Evolutionary conservation across 2,329 filamentous ascomycete genomes (phyloP).

Genomic region (Cryphonectria radicalis): DNA sequence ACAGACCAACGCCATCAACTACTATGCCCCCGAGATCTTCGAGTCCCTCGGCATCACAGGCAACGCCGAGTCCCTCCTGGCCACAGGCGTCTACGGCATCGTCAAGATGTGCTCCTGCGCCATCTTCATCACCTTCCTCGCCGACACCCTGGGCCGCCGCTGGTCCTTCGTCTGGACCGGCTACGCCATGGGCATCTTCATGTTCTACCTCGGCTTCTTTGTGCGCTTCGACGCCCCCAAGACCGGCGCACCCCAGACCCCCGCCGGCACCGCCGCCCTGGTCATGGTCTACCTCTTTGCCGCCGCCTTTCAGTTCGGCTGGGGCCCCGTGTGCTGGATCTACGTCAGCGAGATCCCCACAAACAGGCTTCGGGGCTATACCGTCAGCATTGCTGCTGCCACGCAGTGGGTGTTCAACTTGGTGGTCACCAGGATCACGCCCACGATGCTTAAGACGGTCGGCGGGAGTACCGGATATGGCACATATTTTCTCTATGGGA

Average conservation of each 20-base stretch:
- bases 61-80: constrained; percentile 58
- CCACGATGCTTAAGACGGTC: constrained; percentile 58
- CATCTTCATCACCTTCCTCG: constrained; percentile 62
- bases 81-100: constrained; percentile 66
- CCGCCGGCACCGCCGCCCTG: constrained; percentile 56
- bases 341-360: constrained; percentile 67
- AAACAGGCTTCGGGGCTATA: constrained; percentile 60
- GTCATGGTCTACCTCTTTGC: constrained; percentile 69
- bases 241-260: constrained; percentile 44
- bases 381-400: constrained; percentile 64
- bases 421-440: constrained; percentile 63
- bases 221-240: constrained; percentile 51
- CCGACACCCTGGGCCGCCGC: constrained; percentile 63
- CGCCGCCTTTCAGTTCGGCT: constrained; percentile 64
- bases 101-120: constrained; percentile 64
- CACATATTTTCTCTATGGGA: constrained; percentile 67
- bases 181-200: constrained; percentile 41
- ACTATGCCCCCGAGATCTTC: constrained; percentile 42
- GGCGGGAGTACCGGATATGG: constrained; percentile 35
- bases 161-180: constrained; percentile 61
- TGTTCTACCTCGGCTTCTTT: constrained; percentile 67
- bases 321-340: constrained; percentile 68
- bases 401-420: constrained; percentile 70
- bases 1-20: constrained; percentile 39
- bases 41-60: constrained; percentile 45